Evolutionary conservation across 257 asterid genomes (phyloP).

Genomic region (Nyctanthes arbortristis): DNA sequence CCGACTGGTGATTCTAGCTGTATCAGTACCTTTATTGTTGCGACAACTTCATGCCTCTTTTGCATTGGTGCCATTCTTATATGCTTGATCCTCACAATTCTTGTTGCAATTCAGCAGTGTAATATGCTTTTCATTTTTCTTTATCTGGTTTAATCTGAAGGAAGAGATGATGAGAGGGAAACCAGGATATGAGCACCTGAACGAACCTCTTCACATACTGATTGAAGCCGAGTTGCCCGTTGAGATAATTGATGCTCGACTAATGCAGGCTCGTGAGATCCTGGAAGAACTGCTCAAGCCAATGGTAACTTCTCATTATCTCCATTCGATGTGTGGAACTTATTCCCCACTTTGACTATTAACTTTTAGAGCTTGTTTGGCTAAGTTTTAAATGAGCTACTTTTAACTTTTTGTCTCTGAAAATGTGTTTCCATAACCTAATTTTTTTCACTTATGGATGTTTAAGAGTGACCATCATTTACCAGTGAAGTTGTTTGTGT

Average conservation of each 20-base stretch:
- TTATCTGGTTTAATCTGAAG: conserved; percentile 40
- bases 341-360: background rate
- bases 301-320: conserved; percentile 53
- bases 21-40: background rate
- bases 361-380: background rate
- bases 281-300: conserved; percentile 94
- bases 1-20: background rate
- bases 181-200: conserved; percentile 95
- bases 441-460: background rate
- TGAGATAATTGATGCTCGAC: conserved; percentile 89
- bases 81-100: background rate
- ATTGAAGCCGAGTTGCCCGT: conserved; percentile 95
- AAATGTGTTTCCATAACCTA: background rate
- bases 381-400: background rate
- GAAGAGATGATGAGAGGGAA: conserved; percentile 99
- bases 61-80: background rate
- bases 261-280: conserved; percentile 90
- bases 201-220: conserved; percentile 93
- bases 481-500: no score
- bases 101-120: conserved; percentile 6
- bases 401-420: background rate
- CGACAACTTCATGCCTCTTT: background rate
- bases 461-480: background rate
- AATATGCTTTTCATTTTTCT: background rate
- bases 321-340: background rate